phyloP scores from a whole-genome alignment of 106 monocot genomes.

The Allium cepa region DNA sequence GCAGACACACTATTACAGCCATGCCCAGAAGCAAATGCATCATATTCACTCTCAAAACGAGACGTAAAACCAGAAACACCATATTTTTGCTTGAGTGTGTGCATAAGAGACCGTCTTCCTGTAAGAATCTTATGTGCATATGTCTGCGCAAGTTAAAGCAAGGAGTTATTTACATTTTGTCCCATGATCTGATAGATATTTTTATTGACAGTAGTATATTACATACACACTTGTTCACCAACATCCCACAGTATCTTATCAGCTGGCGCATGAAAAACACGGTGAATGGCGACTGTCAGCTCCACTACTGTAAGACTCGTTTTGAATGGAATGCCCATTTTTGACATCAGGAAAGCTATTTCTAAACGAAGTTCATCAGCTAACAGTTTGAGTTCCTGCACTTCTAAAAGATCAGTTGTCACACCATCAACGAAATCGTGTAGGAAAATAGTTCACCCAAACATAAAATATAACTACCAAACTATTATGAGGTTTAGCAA shows the following conservation, averaged over 20 bases:
- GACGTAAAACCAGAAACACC: slow-evolving; percentile 71
- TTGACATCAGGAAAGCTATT: slow-evolving; percentile 51
- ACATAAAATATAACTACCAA: too few species aligned
- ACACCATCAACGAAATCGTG: not conserved
- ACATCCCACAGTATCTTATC: slow-evolving; percentile 84
- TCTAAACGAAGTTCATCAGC: slow-evolving; percentile 69
- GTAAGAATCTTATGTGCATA: slow-evolving; percentile 80
- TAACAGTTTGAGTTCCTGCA: slow-evolving; percentile 64
- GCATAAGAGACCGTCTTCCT: slow-evolving; percentile 58
- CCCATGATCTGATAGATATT: not conserved
- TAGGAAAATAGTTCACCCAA: not conserved
- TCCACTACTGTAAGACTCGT: slow-evolving; percentile 55
- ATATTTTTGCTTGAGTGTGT: slow-evolving; percentile 50
- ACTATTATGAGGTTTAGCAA: too few species aligned
- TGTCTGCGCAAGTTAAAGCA: slow-evolving; percentile 34
- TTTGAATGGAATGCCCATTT: slow-evolving; percentile 14
- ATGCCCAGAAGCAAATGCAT: slow-evolving; percentile 79
- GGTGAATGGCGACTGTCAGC: slow-evolving; percentile 62
- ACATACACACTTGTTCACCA: slow-evolving; percentile 36
- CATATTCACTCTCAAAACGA: slow-evolving; percentile 61
- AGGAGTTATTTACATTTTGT: not conserved
- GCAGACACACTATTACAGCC: slow-evolving; percentile 82
- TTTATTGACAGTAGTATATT: slow-evolving; percentile 1
- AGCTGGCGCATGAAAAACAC: slow-evolving; percentile 63
- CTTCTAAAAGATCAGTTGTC: slow-evolving; percentile 2